Percentiles rank a stretch among this genome's conserved stretches.
phyloP scores from a whole-genome alignment of 2,329 filamentous ascomycete species.

The Magnaporthales sp. region DNA sequence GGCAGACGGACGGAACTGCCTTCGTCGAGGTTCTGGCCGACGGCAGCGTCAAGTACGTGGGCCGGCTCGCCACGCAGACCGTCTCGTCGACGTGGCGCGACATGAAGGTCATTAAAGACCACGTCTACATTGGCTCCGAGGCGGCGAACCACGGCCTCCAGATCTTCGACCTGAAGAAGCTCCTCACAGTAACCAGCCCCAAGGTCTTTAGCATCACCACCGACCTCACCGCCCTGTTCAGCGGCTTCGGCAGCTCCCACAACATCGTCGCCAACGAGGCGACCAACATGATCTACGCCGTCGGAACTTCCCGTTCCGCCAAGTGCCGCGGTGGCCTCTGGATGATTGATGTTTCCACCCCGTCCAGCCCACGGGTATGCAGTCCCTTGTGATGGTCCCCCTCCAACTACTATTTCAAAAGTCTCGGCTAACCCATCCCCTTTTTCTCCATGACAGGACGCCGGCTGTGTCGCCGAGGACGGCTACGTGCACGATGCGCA shows the following conservation, averaged over 20 bases:
- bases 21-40: slow-evolving; percentile 42
- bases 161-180: slow-evolving; percentile 54
- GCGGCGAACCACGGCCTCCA: slow-evolving; percentile 46
- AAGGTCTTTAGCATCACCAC: slow-evolving; percentile 11
- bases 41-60: slow-evolving; percentile 43
- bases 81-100: slow-evolving; percentile 34
- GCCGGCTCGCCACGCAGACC: slow-evolving; percentile 36
- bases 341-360: slow-evolving; percentile 48
- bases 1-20: slow-evolving; percentile 43
- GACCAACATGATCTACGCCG: slow-evolving; percentile 29
- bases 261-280: slow-evolving; percentile 10
- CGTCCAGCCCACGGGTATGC: slow-evolving; percentile 31
- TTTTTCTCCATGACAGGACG: slow-evolving; percentile 29
- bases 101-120: slow-evolving; percentile 29
- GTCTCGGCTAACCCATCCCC: background rate
- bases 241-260: slow-evolving; percentile 4
- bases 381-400: background rate
- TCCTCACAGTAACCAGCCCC: slow-evolving; percentile 29
- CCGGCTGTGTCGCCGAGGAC: slow-evolving; percentile 43
- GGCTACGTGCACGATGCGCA: slow-evolving; percentile 56
- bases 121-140: slow-evolving; percentile 28
- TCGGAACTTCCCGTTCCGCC: slow-evolving; percentile 32
- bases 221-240: slow-evolving; percentile 2
- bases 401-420: background rate
- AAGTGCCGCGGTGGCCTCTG: slow-evolving; percentile 44